Evolutionary conservation across 257 asterid species (phyloP).

Genomic region (Nicotiana sylvestris): DNA sequence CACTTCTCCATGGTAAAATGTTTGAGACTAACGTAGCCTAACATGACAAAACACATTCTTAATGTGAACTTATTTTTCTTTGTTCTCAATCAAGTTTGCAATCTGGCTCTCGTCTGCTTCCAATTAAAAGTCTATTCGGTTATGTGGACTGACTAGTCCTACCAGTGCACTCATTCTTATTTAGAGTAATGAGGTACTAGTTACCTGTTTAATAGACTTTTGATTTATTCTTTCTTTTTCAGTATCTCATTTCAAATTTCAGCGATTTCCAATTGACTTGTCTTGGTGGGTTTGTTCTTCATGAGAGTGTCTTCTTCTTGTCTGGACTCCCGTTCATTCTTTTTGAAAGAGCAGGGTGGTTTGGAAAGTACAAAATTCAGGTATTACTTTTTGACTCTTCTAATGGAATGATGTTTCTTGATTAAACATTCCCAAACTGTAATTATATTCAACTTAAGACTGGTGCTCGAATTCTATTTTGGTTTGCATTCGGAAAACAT

Average conservation of each 20-base stretch:
- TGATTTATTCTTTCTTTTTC: constrained; percentile 32
- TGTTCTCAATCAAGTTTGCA: not conserved
- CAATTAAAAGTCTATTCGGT: not conserved
- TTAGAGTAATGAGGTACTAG: not conserved
- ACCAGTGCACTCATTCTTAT: not conserved
- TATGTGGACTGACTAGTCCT: not conserved
- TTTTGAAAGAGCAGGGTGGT: constrained; percentile 94
- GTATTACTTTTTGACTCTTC: constrained; percentile 30
- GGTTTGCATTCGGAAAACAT: not conserved
- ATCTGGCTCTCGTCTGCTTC: not conserved
- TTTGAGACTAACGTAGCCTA: not conserved
- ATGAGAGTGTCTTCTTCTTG: constrained; percentile 90
- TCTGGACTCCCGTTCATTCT: constrained; percentile 84
- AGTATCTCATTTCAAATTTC: constrained; percentile 72
- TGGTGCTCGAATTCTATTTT: not conserved
- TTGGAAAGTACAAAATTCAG: constrained; percentile 95
- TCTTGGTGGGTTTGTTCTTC: constrained; percentile 90
- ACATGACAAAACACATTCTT: not conserved
- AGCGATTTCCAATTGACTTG: constrained; percentile 91
- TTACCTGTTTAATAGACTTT: not conserved
- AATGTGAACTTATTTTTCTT: not conserved
- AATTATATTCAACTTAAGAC: not conserved
- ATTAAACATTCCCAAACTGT: not conserved
- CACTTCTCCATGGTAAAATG: not conserved
- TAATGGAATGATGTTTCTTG: not conserved